Percentiles rank a stretch among this genome's conserved stretches.
Conservation (phyloP, 2,329 filamentous ascomycete genomes). For the Zymoseptoria brevis region DNA sequence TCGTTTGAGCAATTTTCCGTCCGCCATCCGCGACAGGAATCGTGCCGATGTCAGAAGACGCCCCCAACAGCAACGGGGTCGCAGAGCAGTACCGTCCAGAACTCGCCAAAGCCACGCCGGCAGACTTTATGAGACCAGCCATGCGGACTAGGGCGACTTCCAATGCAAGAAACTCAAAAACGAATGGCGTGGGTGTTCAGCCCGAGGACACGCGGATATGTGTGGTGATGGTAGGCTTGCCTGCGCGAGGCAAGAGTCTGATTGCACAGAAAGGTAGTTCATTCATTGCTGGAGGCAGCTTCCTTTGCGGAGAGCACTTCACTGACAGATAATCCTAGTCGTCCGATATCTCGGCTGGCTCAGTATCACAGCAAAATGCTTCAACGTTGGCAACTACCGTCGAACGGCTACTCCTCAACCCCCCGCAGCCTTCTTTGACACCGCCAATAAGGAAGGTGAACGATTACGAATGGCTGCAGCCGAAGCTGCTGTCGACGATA, state of each 20-base stretch:
- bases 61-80: slow-evolving; percentile 22
- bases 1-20: background rate
- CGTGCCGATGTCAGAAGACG: slow-evolving; percentile 8
- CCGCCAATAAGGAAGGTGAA: slow-evolving; percentile 81
- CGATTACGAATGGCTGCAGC: slow-evolving; percentile 79
- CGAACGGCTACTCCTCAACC: slow-evolving; percentile 84
- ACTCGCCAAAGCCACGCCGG: slow-evolving; percentile 22
- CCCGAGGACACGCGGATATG: slow-evolving; percentile 94
- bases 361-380: slow-evolving; percentile 84
- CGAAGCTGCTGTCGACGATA: slow-evolving; percentile 84
- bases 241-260: slow-evolving; percentile 90
- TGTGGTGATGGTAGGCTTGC: slow-evolving; percentile 96
- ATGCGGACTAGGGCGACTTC: slow-evolving; percentile 26
- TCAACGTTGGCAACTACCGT: slow-evolving; percentile 96
- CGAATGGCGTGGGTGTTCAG: slow-evolving; percentile 66
- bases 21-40: background rate
- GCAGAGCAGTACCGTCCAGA: slow-evolving; percentile 21
- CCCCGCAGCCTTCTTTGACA: slow-evolving; percentile 91
- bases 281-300: background rate
- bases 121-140: slow-evolving; percentile 38
- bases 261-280: slow-evolving; percentile 70
- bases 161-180: slow-evolving; percentile 23
- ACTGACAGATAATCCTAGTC: slow-evolving; percentile 39
- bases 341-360: slow-evolving; percentile 95
- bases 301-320: background rate